phyloP scores from a whole-genome alignment of 140 eudicot species.

The Stevia rebaudiana region DNA sequence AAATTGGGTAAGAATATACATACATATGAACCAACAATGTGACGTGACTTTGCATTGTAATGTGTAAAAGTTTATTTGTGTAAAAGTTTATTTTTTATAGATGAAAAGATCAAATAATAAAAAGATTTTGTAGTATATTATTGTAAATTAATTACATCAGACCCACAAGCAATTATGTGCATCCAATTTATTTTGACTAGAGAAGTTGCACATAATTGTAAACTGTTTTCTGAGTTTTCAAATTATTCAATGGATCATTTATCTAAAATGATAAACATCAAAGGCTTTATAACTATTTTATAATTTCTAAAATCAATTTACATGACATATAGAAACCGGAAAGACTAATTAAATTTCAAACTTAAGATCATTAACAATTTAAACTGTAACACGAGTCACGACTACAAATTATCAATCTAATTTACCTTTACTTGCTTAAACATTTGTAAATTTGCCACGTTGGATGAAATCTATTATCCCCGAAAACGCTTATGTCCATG shows the following conservation, averaged over 20 bases:
- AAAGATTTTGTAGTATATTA: background rate
- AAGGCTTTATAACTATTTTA: background rate
- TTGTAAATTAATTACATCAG: conserved; percentile 11
- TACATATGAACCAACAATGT: too few species aligned
- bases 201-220: conserved; percentile 4
- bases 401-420: conserved; percentile 21
- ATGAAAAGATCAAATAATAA: too few species aligned
- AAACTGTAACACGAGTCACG: conserved; percentile 14
- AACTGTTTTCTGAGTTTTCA: background rate
- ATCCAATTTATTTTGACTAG: conserved; percentile 19
- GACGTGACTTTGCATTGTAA: too few species aligned
- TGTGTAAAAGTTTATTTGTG: too few species aligned
- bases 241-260: background rate
- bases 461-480: conserved; percentile 24
- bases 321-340: conserved; percentile 9
- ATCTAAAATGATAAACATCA: conserved; percentile 2
- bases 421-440: conserved; percentile 30
- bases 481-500: conserved; percentile 63
- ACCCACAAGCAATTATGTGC: conserved; percentile 12
- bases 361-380: conserved; percentile 12
- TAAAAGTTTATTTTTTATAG: too few species aligned
- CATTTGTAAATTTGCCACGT: background rate
- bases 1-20: too few species aligned
- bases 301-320: conserved; percentile 15
- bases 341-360: conserved; percentile 15